Conservation (phyloP, 2,329 filamentous ascomycete species). For the Parastagonospora avenae region DNA sequence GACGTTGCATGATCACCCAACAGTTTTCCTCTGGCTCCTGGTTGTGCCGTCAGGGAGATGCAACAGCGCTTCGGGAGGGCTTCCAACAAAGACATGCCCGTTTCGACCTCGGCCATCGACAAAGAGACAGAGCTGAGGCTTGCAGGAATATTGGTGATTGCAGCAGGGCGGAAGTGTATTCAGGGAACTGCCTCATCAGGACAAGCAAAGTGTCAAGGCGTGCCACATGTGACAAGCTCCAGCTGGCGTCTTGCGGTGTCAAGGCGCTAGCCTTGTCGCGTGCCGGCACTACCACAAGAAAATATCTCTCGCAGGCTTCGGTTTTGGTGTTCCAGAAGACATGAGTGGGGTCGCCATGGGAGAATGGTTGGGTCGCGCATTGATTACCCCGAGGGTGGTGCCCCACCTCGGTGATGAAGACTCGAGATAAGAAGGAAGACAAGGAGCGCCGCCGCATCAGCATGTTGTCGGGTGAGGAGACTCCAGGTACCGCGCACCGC, state of each 20-base stretch:
- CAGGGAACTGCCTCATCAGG: not conserved
- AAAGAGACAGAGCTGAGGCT: not conserved
- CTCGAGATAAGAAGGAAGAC: slow-evolving; percentile 1
- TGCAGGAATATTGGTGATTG: not conserved
- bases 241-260: no score
- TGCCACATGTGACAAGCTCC: slow-evolving; percentile 1
- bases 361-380: not conserved
- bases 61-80: not conserved
- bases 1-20: not conserved
- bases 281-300: no score
- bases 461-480: not conserved
- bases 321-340: not conserved
- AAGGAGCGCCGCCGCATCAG: not conserved
- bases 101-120: not conserved
- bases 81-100: no score
- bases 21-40: not conserved
- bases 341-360: not conserved
- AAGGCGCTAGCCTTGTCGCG: no score
- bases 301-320: no score
- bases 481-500: not conserved
- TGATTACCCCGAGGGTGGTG: not conserved
- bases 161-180: not conserved
- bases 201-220: slow-evolving; percentile 4
- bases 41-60: not conserved
- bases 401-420: not conserved